Evolutionary conservation across 2,329 filamentous ascomycete species (phyloP).

Genomic region (Alternaria consortialis): DNA sequence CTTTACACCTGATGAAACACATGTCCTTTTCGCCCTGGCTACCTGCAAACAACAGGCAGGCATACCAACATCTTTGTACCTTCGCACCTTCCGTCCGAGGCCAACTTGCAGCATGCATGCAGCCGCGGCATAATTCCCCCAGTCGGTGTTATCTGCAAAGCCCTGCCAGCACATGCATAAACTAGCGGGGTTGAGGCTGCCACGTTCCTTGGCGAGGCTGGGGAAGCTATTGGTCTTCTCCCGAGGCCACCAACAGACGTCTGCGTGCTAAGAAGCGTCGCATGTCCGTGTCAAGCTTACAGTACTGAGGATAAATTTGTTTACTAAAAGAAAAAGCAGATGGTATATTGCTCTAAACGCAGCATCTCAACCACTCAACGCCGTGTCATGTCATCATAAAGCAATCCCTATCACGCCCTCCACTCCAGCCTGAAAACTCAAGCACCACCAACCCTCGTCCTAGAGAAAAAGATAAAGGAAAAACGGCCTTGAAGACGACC

Average conservation of each 20-base stretch:
- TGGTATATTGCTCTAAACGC: slow-evolving; percentile 32
- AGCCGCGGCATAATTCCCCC: slow-evolving; percentile 11
- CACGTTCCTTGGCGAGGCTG: slow-evolving; percentile 5
- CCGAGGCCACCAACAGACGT: neutral
- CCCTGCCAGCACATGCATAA: slow-evolving; percentile 21
- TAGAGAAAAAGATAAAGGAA: neutral
- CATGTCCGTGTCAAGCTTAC: neutral
- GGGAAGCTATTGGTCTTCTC: neutral
- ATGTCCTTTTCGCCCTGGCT: slow-evolving; percentile 4
- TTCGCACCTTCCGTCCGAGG: slow-evolving; percentile 6
- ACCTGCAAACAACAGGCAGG: neutral
- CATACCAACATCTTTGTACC: neutral
- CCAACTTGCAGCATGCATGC: slow-evolving; percentile 1
- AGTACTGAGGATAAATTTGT: neutral
- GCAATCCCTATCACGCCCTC: neutral
- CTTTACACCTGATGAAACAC: slow-evolving; percentile 9
- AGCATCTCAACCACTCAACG: slow-evolving; percentile 11
- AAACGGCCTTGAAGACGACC: slow-evolving; percentile 10
- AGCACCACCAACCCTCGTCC: neutral
- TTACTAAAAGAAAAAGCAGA: slow-evolving; percentile 19
- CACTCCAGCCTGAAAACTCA: slow-evolving; percentile 2
- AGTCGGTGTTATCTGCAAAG: slow-evolving; percentile 1
- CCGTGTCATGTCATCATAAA: slow-evolving; percentile 22
- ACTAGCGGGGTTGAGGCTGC: slow-evolving; percentile 18
- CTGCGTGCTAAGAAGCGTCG: neutral